Evolutionary conservation across 805 yeast genomes (phyloP).

Genomic region (Metschnikowia lachancei): DNA sequence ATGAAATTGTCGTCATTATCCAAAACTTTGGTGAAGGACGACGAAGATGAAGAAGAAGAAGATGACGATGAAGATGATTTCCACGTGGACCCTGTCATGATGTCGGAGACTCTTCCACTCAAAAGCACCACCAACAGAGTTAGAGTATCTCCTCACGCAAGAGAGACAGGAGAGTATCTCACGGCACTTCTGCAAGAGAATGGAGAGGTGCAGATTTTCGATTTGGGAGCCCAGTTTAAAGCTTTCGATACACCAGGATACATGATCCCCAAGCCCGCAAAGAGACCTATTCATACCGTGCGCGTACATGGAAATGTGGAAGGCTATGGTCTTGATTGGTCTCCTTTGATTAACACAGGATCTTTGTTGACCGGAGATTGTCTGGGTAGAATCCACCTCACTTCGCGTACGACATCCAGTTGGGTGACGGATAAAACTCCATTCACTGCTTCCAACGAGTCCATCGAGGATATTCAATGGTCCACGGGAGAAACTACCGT

Average conservation of each 20-base stretch:
- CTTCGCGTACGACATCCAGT: slow-evolving; percentile 68
- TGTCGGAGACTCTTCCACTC: slow-evolving; percentile 74
- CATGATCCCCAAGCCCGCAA: slow-evolving; percentile 69
- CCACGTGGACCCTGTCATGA: slow-evolving; percentile 81
- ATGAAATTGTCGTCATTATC: slow-evolving; percentile 78
- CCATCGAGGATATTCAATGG: slow-evolving; percentile 98
- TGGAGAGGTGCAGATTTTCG: slow-evolving; percentile 87
- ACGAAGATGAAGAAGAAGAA: slow-evolving; percentile 69
- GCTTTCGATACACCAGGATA: slow-evolving; percentile 89
- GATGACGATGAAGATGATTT: slow-evolving; percentile 63
- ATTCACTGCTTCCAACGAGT: slow-evolving; percentile 62
- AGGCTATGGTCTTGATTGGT: slow-evolving; percentile 97
- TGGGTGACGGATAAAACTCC: slow-evolving; percentile 89
- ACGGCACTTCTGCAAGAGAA: slow-evolving; percentile 86
- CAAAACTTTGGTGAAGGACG: slow-evolving; percentile 83
- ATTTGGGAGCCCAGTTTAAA: slow-evolving; percentile 71
- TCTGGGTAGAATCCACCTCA: slow-evolving; percentile 75
- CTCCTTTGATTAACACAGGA: slow-evolving; percentile 78
- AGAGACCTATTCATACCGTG: slow-evolving; percentile 79
- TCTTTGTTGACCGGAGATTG: slow-evolving; percentile 85
- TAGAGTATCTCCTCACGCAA: slow-evolving; percentile 76
- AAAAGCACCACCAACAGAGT: slow-evolving; percentile 85
- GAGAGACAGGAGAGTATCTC: slow-evolving; percentile 71
- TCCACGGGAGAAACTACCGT: slow-evolving; percentile 88
- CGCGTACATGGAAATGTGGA: slow-evolving; percentile 90